Percentiles rank a stretch among this genome's conserved stretches.
Conservation (phyloP, 139 green algal species). For the Chlamydomonas sp. region DNA sequence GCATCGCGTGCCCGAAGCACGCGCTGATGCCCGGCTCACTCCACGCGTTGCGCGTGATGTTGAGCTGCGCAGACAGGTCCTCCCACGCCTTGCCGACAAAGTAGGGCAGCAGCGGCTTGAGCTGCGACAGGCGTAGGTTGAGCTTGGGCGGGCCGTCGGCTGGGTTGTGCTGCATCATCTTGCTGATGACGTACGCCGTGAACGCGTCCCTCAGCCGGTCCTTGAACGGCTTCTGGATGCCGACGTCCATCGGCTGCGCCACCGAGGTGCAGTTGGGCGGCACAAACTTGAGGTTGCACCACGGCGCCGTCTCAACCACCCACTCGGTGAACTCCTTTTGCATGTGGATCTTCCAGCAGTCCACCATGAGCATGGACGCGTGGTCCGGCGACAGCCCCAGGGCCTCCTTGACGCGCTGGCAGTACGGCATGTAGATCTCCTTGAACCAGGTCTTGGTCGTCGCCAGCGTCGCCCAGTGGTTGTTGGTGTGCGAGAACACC, state of each 20-base stretch:
- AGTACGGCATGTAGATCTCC: slow-evolving; percentile 6
- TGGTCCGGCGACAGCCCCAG: background rate
- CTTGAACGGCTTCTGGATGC: slow-evolving; percentile 1
- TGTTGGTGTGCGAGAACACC: background rate
- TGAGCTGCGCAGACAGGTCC: too few species aligned
- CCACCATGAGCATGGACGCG: slow-evolving; percentile 1
- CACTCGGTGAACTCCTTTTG: slow-evolving; percentile 1
- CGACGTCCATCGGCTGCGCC: slow-evolving; percentile 1
- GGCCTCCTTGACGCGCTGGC: background rate
- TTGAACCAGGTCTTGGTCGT: background rate
- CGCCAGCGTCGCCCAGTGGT: slow-evolving; percentile 7
- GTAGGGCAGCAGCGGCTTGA: too few species aligned
- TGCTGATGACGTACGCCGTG: slow-evolving; percentile 8
- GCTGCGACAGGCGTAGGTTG: too few species aligned
- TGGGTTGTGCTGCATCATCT: too few species aligned
- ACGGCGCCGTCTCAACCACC: background rate
- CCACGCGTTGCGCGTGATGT: too few species aligned
- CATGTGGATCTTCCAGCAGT: slow-evolving; percentile 13
- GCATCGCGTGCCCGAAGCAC: too few species aligned
- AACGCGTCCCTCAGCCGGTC: background rate
- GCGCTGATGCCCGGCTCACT: too few species aligned
- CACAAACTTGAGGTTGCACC: background rate
- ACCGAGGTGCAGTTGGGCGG: background rate
- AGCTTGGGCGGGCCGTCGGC: too few species aligned
- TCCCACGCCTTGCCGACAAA: too few species aligned